phyloP scores from a whole-genome alignment of 2,329 filamentous ascomycete genomes.

The Pezicula neosporulosa region DNA sequence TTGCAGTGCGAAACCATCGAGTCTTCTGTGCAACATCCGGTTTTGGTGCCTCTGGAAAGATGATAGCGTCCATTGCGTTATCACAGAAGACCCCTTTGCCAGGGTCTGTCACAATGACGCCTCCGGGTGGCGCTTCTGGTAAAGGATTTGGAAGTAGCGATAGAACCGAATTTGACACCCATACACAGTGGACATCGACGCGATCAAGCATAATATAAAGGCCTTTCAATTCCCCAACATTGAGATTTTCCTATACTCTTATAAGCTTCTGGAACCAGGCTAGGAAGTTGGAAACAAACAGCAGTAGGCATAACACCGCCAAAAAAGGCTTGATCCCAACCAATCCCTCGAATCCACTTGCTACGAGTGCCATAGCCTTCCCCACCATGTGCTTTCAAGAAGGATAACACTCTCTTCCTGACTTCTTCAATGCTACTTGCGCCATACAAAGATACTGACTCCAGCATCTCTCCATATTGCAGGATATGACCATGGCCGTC shows the following conservation, averaged over 20 bases:
- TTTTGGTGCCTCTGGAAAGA: constrained; percentile 53
- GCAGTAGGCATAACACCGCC: constrained; percentile 61
- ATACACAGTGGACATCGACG: constrained; percentile 67
- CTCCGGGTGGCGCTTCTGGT: constrained; percentile 52
- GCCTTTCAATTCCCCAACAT: constrained; percentile 47
- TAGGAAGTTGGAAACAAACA: constrained; percentile 36
- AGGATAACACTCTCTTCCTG: constrained; percentile 45
- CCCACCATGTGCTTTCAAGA: constrained; percentile 45
- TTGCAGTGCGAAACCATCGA: constrained; percentile 54
- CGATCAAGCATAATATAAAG: constrained; percentile 67
- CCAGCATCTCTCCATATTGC: constrained; percentile 63
- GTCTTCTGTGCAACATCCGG: constrained; percentile 50
- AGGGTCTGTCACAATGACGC: constrained; percentile 58
- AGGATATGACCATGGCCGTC: constrained; percentile 68
- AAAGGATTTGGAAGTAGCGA: constrained; percentile 50
- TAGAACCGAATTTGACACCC: constrained; percentile 64
- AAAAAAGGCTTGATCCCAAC: constrained; percentile 68
- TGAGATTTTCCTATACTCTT: constrained; percentile 48
- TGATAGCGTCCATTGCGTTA: constrained; percentile 61
- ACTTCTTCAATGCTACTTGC: constrained; percentile 52
- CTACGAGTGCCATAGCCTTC: constrained; percentile 44
- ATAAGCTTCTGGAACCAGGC: background rate
- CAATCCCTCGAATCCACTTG: constrained; percentile 64
- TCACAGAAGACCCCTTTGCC: constrained; percentile 70
- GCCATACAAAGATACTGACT: constrained; percentile 63